Evolutionary conservation across 208 protist species (phyloP).

Genomic region (Trypanosoma congolense): DNA sequence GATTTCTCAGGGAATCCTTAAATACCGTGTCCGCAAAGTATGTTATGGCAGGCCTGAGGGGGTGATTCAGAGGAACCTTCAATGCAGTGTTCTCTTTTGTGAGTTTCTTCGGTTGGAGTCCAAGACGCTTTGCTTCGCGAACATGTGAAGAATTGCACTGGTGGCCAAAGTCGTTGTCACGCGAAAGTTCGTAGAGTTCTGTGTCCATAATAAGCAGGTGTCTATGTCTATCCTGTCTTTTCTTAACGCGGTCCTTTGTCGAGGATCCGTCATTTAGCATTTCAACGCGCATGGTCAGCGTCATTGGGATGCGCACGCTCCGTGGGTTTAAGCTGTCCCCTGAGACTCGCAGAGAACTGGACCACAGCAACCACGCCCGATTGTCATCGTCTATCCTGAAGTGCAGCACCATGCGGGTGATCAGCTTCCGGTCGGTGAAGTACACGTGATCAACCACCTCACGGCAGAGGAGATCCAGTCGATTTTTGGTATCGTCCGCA

Average conservation of each 20-base stretch:
- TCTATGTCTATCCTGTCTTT: conserved; percentile 45
- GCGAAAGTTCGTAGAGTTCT: conserved; percentile 66
- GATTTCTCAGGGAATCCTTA: not conserved
- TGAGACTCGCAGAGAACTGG: conserved; percentile 64
- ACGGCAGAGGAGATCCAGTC: conserved; percentile 66
- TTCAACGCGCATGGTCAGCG: conserved; percentile 63
- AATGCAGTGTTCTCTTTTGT: not conserved
- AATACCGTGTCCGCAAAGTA: conserved; percentile 8
- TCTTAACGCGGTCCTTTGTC: conserved; percentile 37
- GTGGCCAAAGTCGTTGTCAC: conserved; percentile 75
- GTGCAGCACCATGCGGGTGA: conserved; percentile 78
- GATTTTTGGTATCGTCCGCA: conserved; percentile 73
- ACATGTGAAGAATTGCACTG: conserved; percentile 57
- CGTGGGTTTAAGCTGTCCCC: conserved; percentile 70
- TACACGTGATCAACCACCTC: conserved; percentile 85
- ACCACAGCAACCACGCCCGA: conserved; percentile 79
- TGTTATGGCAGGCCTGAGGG: conserved; percentile 37
- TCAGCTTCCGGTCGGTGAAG: conserved; percentile 72
- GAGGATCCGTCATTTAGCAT: conserved; percentile 63
- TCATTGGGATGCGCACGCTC: conserved; percentile 57
- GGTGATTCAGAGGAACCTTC: conserved; percentile 25
- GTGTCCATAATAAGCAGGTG: conserved; percentile 71
- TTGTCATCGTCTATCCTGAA: conserved; percentile 80
- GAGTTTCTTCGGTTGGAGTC: conserved; percentile 7
- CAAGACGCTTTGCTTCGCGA: conserved; percentile 58